These are phyloP conservation scores for Saccharomyces paradoxus DNA, from an alignment of 805 yeast species.

Conservation along the genomic window DNA sequence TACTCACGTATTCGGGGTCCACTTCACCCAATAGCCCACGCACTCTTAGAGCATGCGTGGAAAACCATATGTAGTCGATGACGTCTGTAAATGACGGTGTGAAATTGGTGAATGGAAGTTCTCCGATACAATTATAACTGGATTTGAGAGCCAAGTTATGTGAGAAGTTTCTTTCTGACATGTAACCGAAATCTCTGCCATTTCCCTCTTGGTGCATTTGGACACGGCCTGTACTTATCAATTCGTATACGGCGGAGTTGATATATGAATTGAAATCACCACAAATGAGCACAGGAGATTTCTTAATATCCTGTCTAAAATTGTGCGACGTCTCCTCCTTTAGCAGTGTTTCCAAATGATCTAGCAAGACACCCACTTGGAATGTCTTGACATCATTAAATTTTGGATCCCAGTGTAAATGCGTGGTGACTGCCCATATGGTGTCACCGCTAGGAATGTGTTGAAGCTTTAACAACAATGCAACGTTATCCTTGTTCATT, in stretches of 20 bases:
- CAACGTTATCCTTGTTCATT: constrained; percentile 91
- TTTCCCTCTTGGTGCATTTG: constrained; percentile 70
- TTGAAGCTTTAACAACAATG: constrained; percentile 66
- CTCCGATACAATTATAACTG: constrained; percentile 77
- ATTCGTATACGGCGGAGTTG: constrained; percentile 86
- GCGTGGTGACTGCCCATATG: constrained; percentile 77
- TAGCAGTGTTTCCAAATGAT: constrained; percentile 66
- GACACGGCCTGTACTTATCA: constrained; percentile 76
- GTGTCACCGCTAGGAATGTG: constrained; percentile 64
- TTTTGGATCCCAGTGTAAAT: constrained; percentile 97
- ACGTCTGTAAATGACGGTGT: constrained; percentile 90
- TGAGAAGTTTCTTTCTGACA: constrained; percentile 79
- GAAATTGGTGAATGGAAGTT: constrained; percentile 88
- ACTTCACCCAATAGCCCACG: constrained; percentile 80
- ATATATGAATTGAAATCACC: constrained; percentile 91
- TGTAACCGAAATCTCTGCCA: constrained; percentile 84
- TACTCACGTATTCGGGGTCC: constrained; percentile 66
- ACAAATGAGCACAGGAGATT: constrained; percentile 73
- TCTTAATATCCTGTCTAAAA: constrained; percentile 44
- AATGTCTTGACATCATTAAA: constrained; percentile 92
- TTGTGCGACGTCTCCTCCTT: constrained; percentile 40
- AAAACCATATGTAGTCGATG: constrained; percentile 93
- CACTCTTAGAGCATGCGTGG: constrained; percentile 72
- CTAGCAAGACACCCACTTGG: constrained; percentile 86
- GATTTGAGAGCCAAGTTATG: constrained; percentile 78